A percentile compares a stretch with the other conserved stretches of the same genome.
Conservation (phyloP, 768 basidiomycete species). For the Dentipellis fragilis region DNA sequence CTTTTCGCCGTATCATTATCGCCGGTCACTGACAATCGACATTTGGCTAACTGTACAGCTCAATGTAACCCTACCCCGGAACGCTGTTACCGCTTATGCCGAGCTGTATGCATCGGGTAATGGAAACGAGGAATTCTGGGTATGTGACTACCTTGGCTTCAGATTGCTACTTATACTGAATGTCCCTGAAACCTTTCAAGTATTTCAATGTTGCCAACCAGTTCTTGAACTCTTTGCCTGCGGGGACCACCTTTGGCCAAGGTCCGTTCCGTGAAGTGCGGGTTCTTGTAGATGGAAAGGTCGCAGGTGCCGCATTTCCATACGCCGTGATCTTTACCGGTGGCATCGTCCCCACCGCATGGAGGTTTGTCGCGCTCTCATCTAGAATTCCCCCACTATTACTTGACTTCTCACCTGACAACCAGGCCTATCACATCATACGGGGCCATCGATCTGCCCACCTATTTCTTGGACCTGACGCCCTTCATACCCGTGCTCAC, state of each 20-base stretch:
- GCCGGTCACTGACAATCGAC: not conserved
- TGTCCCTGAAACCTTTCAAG: conserved; percentile 23
- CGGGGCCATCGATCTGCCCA: conserved; percentile 67
- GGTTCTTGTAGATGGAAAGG: conserved; percentile 41
- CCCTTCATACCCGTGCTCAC: conserved; percentile 65
- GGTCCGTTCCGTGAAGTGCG: conserved; percentile 59
- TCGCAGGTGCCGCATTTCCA: conserved; percentile 51
- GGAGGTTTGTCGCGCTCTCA: conserved; percentile 37
- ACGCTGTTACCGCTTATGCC: conserved; percentile 56
- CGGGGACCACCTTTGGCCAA: conserved; percentile 35
- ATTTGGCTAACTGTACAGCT: conserved; percentile 27
- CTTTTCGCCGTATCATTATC: not conserved
- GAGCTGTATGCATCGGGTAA: conserved; percentile 67
- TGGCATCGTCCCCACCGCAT: conserved; percentile 57
- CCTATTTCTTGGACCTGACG: conserved; percentile 69
- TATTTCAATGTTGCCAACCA: conserved; percentile 60
- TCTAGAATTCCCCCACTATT: not conserved
- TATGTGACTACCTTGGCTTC: conserved; percentile 16
- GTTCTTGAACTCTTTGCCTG: conserved; percentile 45
- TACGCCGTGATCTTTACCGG: conserved; percentile 52
- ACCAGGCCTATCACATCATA: conserved; percentile 64
- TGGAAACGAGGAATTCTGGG: conserved; percentile 71
- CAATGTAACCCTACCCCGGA: conserved; percentile 60
- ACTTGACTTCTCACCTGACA: not conserved
- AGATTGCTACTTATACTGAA: not conserved